phyloP scores from a whole-genome alignment of 192 early-diverging fungal species.

The Entomortierella chlamydospora region DNA sequence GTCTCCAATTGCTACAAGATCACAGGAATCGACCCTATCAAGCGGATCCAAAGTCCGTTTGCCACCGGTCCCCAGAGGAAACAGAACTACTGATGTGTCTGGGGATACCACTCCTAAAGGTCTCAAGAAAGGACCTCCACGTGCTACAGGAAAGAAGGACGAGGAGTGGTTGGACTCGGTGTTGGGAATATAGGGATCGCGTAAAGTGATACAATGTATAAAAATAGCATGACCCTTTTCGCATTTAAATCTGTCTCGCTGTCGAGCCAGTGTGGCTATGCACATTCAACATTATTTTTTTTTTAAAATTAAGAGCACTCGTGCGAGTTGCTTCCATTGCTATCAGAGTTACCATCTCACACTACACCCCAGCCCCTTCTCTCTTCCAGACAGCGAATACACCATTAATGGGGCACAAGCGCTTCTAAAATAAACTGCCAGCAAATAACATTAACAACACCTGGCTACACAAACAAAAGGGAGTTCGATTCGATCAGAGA shows the following conservation, averaged over 20 bases:
- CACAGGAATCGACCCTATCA: background rate
- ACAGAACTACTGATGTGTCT: background rate
- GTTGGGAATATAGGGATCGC: conserved; percentile 37
- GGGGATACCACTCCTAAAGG: conserved; percentile 1
- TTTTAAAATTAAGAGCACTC: too few species aligned
- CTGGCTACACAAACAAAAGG: background rate
- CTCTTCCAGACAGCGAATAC: too few species aligned
- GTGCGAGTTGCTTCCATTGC: too few species aligned
- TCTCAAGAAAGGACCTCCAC: conserved; percentile 20
- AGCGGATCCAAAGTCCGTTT: background rate
- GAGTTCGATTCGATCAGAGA: background rate
- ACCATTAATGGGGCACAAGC: too few species aligned
- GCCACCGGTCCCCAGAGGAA: conserved; percentile 14
- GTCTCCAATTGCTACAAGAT: background rate
- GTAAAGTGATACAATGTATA: background rate
- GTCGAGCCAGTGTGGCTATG: background rate
- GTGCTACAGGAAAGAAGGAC: conserved; percentile 28
- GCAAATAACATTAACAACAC: too few species aligned
- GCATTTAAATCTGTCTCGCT: background rate
- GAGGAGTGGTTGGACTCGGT: conserved; percentile 51
- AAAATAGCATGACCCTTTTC: background rate
- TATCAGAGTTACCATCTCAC: too few species aligned
- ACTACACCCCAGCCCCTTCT: too few species aligned
- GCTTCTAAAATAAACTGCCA: too few species aligned
- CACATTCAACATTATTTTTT: background rate